Evolutionary conservation across 257 asterid genomes (phyloP).

Genomic region (Ilex asprella): DNA sequence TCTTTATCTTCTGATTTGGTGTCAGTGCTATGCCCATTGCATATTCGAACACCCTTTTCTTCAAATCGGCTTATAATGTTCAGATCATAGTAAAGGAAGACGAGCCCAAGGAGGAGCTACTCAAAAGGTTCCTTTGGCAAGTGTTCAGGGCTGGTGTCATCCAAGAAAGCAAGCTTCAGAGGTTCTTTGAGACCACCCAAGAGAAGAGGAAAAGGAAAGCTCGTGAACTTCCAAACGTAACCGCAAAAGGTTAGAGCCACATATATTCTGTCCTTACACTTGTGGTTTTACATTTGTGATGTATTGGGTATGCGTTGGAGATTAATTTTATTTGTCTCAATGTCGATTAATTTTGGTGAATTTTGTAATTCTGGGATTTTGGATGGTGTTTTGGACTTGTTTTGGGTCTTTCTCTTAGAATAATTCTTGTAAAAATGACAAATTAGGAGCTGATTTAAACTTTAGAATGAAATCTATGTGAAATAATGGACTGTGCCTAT

Average conservation of each 20-base stretch:
- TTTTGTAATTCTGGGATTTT: too few species aligned
- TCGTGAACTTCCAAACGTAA: constrained; percentile 47
- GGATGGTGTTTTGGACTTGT: too few species aligned
- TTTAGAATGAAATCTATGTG: too few species aligned
- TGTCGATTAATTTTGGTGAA: too few species aligned
- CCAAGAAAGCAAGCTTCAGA: constrained; percentile 43
- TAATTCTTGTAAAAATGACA: too few species aligned
- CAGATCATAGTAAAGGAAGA: constrained; percentile 27
- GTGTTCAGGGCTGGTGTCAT: constrained; percentile 36
- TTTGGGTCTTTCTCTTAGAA: too few species aligned
- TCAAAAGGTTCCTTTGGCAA: constrained; percentile 41
- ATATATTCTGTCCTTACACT: not conserved
- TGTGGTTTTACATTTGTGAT: too few species aligned
- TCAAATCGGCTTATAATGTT: constrained; percentile 34
- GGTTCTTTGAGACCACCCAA: constrained; percentile 37
- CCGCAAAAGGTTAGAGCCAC: constrained; percentile 34
- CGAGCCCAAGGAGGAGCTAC: constrained; percentile 38
- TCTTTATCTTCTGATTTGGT: not conserved
- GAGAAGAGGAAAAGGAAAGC: constrained; percentile 44
- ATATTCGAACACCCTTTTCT: constrained; percentile 31
- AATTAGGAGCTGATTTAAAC: too few species aligned
- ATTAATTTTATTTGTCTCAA: too few species aligned
- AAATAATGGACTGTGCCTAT: too few species aligned
- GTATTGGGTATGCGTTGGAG: too few species aligned
- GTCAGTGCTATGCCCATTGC: constrained; percentile 34